Evolutionary conservation across 306 rosid genomes (phyloP).

Genomic region (Lathyrus tuberosus): DNA sequence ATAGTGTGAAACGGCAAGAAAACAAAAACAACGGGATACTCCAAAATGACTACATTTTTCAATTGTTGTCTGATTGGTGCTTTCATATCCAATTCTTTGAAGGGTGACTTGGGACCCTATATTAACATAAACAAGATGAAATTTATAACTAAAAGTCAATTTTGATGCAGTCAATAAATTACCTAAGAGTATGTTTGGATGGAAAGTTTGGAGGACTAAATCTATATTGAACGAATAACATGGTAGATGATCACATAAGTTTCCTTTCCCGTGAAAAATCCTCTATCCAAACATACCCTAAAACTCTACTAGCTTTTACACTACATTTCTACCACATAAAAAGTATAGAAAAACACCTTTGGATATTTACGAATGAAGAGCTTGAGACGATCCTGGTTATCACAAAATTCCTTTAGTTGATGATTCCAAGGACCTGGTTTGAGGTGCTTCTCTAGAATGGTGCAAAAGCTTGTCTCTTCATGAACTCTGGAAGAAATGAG

Average conservation of each 20-base stretch:
- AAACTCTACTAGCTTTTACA: constrained; percentile 3
- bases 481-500: constrained; percentile 54
- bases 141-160: constrained; percentile 6
- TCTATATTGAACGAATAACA: too few species aligned
- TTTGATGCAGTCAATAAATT: not conserved
- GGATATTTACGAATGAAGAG: constrained; percentile 73
- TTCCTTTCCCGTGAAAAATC: too few species aligned
- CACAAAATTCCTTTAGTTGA: constrained; percentile 62
- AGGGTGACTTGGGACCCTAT: constrained; percentile 70
- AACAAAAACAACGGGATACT: constrained; percentile 80
- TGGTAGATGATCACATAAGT: too few species aligned
- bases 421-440: constrained; percentile 79
- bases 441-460: constrained; percentile 72
- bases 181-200: not conserved
- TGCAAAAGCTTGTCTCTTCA: constrained; percentile 59
- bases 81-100: constrained; percentile 65
- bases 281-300: too few species aligned
- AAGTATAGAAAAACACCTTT: constrained; percentile 53
- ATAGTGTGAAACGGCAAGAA: constrained; percentile 66
- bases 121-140: constrained; percentile 40
- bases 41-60: constrained; percentile 62
- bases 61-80: constrained; percentile 77
- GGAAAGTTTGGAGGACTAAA: too few species aligned
- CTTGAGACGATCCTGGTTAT: constrained; percentile 63
- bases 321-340: constrained; percentile 9